Evolutionary conservation across 352 stramenopile species (phyloP).

Genomic region (Lagenidium giganteum): DNA sequence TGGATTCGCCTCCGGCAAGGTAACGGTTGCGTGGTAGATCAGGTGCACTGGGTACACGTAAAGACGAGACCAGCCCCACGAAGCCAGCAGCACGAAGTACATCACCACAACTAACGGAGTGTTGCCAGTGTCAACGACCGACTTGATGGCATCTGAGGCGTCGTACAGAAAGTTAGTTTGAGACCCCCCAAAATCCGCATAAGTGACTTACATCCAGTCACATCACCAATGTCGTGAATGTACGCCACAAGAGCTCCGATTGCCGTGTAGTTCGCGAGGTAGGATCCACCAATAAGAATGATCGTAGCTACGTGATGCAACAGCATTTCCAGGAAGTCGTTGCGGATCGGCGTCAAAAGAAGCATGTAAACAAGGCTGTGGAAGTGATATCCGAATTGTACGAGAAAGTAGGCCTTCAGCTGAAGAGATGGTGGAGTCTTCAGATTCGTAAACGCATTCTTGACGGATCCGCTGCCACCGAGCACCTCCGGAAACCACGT

Average conservation of each 20-base stretch:
- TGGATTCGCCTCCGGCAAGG: constrained; percentile 20
- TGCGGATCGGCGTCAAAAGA: constrained; percentile 46
- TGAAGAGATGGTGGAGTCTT: constrained; percentile 20
- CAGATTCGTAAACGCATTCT: constrained; percentile 23
- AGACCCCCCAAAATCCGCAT: no score
- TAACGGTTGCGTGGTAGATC: constrained; percentile 26
- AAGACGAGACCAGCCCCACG: constrained; percentile 31
- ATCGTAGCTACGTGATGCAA: constrained; percentile 55
- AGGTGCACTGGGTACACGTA: constrained; percentile 32
- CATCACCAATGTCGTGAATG: constrained; percentile 50
- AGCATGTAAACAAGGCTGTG: constrained; percentile 55
- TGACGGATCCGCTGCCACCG: constrained; percentile 28
- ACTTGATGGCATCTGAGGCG: constrained; percentile 72
- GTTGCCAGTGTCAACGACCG: constrained; percentile 45
- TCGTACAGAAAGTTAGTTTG: neutral
- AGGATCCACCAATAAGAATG: constrained; percentile 51
- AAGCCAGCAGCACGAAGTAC: constrained; percentile 27
- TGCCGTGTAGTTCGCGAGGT: constrained; percentile 43
- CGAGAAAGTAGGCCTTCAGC: constrained; percentile 44
- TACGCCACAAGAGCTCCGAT: constrained; percentile 41
- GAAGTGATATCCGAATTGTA: constrained; percentile 52
- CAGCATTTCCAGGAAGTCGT: constrained; percentile 59
- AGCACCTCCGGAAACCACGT: constrained; percentile 41
- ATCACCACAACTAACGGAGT: constrained; percentile 27
- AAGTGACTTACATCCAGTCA: constrained; percentile 44